Conservation (phyloP, 2,329 filamentous ascomycete genomes). For the Botryotinia convoluta region DNA sequence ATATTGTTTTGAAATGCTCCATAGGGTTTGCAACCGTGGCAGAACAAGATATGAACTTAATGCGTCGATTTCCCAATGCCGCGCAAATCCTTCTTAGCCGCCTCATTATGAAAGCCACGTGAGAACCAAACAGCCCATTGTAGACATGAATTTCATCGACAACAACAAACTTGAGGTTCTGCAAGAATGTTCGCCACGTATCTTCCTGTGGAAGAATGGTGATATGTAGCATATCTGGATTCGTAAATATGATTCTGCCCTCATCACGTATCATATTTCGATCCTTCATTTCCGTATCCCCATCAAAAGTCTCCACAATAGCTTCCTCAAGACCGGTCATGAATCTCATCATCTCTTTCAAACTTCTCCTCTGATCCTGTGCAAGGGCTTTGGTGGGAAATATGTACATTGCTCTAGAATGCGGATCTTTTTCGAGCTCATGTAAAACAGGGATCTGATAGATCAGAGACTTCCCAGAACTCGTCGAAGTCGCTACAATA, state of each 20-base stretch:
- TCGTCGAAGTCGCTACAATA: constrained; percentile 91
- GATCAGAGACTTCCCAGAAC: constrained; percentile 96
- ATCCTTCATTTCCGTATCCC: constrained; percentile 81
- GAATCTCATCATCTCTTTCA: constrained; percentile 79
- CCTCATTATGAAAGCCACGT: constrained; percentile 93
- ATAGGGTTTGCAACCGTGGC: constrained; percentile 92
- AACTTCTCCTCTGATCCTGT: constrained; percentile 86
- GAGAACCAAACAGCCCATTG: constrained; percentile 89
- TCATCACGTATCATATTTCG: constrained; percentile 81
- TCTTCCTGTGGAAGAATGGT: constrained; percentile 92
- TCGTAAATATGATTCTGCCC: constrained; percentile 92
- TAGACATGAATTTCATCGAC: constrained; percentile 93
- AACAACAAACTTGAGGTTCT: constrained; percentile 87
- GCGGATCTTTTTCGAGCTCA: constrained; percentile 72
- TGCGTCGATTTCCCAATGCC: constrained; percentile 77
- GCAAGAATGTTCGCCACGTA: constrained; percentile 82
- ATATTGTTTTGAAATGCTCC: constrained; percentile 91
- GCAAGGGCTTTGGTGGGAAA: constrained; percentile 96
- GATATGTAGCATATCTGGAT: constrained; percentile 96
- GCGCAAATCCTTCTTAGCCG: constrained; percentile 83
- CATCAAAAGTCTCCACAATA: constrained; percentile 91
- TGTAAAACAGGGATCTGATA: constrained; percentile 93
- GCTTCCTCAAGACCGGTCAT: constrained; percentile 74
- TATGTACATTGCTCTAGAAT: constrained; percentile 90
- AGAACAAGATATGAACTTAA: constrained; percentile 94